Evolutionary conservation across 2,329 filamentous ascomycete species (phyloP).

Genomic region (Verticillium isaacii): DNA sequence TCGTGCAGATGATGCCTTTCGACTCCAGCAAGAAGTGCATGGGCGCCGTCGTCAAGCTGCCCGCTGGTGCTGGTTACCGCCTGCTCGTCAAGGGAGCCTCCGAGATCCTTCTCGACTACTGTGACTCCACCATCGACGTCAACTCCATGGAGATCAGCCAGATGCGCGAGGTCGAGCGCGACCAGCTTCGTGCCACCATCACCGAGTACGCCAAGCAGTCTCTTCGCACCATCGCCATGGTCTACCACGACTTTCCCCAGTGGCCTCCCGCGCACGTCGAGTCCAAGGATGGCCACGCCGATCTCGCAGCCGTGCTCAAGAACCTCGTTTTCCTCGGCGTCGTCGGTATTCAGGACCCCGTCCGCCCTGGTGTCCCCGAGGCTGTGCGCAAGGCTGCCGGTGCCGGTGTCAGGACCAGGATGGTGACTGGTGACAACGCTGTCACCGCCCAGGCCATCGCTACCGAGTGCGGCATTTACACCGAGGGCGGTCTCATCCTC

Average conservation of each 20-base stretch:
- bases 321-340: constrained; percentile 69
- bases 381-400: constrained; percentile 60
- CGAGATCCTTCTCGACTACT: constrained; percentile 46
- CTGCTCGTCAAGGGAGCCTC: constrained; percentile 52
- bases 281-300: constrained; percentile 59
- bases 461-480: constrained; percentile 59
- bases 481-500: constrained; percentile 58
- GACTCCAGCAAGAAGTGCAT: constrained; percentile 53
- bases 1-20: constrained; percentile 48
- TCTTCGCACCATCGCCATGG: constrained; percentile 71
- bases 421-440: constrained; percentile 68
- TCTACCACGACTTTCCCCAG: constrained; percentile 67
- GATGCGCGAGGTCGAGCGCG: constrained; percentile 36
- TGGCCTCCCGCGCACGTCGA: constrained; percentile 64
- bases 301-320: constrained; percentile 50
- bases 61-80: constrained; percentile 36
- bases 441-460: constrained; percentile 61
- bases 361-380: constrained; percentile 58
- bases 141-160: constrained; percentile 49
- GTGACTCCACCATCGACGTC: constrained; percentile 32
- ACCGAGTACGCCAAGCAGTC: constrained; percentile 57
- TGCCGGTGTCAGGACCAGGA: constrained; percentile 64
- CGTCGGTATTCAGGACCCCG: constrained; percentile 67
- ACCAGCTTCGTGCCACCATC: constrained; percentile 50
- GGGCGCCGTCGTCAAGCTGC: constrained; percentile 48